phyloP scores from a whole-genome alignment of 2,329 filamentous ascomycete genomes.

The Fulvia fulva region DNA sequence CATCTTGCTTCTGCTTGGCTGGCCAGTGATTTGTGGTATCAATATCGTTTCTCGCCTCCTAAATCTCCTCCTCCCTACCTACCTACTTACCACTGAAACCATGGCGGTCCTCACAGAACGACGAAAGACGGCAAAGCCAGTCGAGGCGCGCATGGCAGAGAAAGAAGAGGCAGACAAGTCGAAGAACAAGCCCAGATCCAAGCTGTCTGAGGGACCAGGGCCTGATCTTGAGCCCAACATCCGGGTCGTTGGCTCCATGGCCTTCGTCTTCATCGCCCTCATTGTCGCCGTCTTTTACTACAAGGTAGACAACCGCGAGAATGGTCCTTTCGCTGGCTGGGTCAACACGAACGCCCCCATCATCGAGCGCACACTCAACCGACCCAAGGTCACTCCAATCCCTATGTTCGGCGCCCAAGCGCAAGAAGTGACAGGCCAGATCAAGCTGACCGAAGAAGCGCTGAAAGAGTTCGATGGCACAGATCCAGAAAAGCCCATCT shows the following conservation, averaged over 20 bases:
- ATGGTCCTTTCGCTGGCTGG: conserved; percentile 18
- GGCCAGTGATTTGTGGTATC: not conserved
- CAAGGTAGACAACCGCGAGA: conserved; percentile 23
- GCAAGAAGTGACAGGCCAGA: conserved; percentile 7
- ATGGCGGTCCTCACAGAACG: conserved; percentile 20
- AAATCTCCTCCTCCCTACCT: not conserved
- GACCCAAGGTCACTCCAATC: not conserved
- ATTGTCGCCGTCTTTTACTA: conserved; percentile 19
- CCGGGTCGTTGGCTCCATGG: conserved; percentile 16
- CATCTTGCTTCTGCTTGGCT: not conserved
- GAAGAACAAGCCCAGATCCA: not conserved
- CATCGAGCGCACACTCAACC: conserved; percentile 17
- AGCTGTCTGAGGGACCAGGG: not conserved
- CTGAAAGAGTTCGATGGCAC: conserved; percentile 26
- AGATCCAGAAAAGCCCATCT: conserved; percentile 26
- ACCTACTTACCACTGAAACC: not conserved
- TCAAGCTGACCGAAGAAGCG: conserved; percentile 22
- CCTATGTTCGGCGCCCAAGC: conserved; percentile 16
- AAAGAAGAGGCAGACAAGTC: conserved; percentile 11
- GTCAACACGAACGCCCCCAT: conserved; percentile 19
- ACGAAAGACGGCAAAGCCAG: conserved; percentile 11
- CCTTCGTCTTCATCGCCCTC: conserved; percentile 13
- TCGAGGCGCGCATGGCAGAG: not conserved
- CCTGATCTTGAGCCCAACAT: conserved; percentile 23
- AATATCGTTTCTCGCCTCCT: not conserved